Evolutionary conservation across 345 rosid genomes (phyloP), one percentile per base, ranked within the genome.

Genomic region (Conringia planisiliqua): DNA sequence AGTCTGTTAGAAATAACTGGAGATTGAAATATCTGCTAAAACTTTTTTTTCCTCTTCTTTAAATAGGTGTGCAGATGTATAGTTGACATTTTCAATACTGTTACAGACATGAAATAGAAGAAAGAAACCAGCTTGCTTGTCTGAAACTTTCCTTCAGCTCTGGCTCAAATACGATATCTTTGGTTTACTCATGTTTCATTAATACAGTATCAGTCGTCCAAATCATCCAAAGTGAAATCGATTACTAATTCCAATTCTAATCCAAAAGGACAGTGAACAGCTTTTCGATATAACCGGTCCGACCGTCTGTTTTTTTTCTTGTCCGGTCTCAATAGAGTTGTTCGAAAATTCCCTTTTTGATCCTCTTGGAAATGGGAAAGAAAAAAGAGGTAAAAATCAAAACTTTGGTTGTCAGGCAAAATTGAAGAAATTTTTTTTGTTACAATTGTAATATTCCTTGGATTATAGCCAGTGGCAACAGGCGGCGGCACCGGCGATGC

Each of bases 391-490:
- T 0, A 30, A 51, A 0, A 2, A 26, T 10, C 6, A 26, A 52
- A 29, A 13, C 1, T 10, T 50, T 29, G 30, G 3, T 33, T 33
- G 9, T 33, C 7, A 7, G 10, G 38, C 38, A 33, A 33, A 33
- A 33, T 7, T 6, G 7, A 30, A 13, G 17, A 3, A 51, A 7
- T 3, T 38, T 54, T 35, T 3, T 13, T 4, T 27, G 5, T n/a
- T n/a, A n/a, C n/a, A n/a, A n/a, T n/a, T n/a, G n/a, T n/a, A n/a
- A n/a, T n/a, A n/a, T n/a, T n/a, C n/a, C n/a, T n/a, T n/a, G 73
- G 73, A 40, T 55, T 69, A 27, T 24, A 52, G 22, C 47, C 73
- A 68, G 44, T 68, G 51, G 63, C 63, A 70, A 38, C 61, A 67
- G 7, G 10, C 11, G 24, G 11, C 61, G 50, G 35, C 50, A 8